These are phyloP conservation scores for Phaeosphaeria sp. DNA, from an alignment of 2,329 filamentous ascomycete genomes.

Conservation along the genomic window DNA sequence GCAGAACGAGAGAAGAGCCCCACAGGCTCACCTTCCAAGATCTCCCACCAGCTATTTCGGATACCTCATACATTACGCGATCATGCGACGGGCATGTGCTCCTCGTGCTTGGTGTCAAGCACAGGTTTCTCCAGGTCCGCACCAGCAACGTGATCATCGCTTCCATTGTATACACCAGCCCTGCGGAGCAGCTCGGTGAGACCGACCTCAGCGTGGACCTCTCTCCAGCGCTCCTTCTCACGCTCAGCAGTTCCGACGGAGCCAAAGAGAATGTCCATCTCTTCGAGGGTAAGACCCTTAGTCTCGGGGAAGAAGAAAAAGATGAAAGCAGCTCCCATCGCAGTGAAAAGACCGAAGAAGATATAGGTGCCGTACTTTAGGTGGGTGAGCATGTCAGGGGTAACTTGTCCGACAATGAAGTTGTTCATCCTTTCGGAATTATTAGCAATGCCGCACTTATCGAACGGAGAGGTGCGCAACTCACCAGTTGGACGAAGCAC, in stretches of 20 bases:
- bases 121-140: constrained; percentile 23
- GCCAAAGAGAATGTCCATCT: constrained; percentile 27
- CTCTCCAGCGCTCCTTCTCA: constrained; percentile 74
- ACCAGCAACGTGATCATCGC: constrained; percentile 5
- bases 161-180: constrained; percentile 18
- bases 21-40: neutral
- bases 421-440: constrained; percentile 34
- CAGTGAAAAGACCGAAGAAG: constrained; percentile 45
- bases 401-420: constrained; percentile 47
- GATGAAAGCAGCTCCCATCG: constrained; percentile 14
- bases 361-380: constrained; percentile 49
- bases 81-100: constrained; percentile 8
- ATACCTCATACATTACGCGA: no score
- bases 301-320: constrained; percentile 30
- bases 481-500: constrained; percentile 48
- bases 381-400: constrained; percentile 41
- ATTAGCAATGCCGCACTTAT: neutral
- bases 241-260: constrained; percentile 70
- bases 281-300: constrained; percentile 28
- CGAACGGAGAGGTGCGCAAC: neutral
- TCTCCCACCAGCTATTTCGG: neutral
- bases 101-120: constrained; percentile 12
- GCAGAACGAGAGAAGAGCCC: neutral
- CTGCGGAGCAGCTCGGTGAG: constrained; percentile 51
- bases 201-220: constrained; percentile 75